Evolutionary conservation across 352 stramenopile species (phyloP).

Genomic region (Phytophthora podocarpi): DNA sequence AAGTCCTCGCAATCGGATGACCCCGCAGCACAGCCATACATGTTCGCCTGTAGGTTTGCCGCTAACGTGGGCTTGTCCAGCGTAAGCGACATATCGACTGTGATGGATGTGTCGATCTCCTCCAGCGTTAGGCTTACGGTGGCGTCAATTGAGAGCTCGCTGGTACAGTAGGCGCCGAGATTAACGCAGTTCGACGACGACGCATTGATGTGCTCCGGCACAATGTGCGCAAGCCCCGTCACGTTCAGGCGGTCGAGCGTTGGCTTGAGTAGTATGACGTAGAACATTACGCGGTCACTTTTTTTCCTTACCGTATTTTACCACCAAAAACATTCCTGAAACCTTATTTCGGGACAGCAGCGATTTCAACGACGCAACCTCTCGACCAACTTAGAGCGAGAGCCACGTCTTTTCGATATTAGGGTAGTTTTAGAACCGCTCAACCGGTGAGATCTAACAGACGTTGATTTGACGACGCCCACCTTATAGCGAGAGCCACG

Average conservation of each 20-base stretch:
- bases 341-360: no score
- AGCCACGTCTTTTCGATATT: no score
- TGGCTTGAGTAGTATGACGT: no score
- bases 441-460: no score
- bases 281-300: no score
- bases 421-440: no score
- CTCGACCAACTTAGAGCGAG: no score
- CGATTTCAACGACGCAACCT: no score
- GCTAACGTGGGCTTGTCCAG: conserved; percentile 38
- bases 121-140: conserved; percentile 44
- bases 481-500: no score
- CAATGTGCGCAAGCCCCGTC: conserved; percentile 42
- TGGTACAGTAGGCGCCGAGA: conserved; percentile 45
- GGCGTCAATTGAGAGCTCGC: conserved; percentile 34
- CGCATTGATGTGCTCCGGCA: conserved; percentile 47
- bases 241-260: conserved; percentile 50
- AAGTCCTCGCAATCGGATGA: conserved; percentile 49
- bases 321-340: no score
- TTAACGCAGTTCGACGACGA: conserved; percentile 36
- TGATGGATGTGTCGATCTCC: conserved; percentile 44
- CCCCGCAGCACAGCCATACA: conserved; percentile 37
- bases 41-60: conserved; percentile 29
- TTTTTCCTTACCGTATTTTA: no score
- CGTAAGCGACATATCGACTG: conserved; percentile 37
- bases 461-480: no score